Evolutionary conservation across 164 flowering plant species (phyloP).

Genomic region (Akebia trifoliata): DNA sequence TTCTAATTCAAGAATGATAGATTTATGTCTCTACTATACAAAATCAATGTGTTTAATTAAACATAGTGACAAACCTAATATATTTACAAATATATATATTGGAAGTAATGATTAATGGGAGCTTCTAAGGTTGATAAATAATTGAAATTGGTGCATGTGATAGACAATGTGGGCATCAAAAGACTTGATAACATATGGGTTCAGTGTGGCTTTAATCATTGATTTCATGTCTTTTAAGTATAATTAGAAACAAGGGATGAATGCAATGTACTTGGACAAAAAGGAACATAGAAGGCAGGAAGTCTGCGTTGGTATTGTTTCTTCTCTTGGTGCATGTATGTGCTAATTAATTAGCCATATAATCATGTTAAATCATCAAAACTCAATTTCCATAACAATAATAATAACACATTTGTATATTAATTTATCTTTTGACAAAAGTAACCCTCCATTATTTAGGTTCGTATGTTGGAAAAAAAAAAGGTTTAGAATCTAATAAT

Average conservation of each 20-base stretch:
- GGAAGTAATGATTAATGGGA: conserved; percentile 16
- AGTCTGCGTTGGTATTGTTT: conserved; percentile 3
- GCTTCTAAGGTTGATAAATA: conserved; percentile 1
- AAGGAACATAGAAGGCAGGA: background rate
- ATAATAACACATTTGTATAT: too few relatives aligned
- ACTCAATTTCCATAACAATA: background rate
- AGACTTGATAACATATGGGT: background rate
- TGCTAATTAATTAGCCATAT: background rate
- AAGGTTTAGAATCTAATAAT: too few relatives aligned
- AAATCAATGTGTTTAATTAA: too few relatives aligned
- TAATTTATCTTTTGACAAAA: too few relatives aligned
- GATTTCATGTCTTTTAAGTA: background rate
- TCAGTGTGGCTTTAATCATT: background rate
- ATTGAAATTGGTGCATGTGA: conserved; percentile 23
- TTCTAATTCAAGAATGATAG: conserved; percentile 5
- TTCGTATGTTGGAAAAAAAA: too few relatives aligned
- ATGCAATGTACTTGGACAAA: conserved; percentile 16
- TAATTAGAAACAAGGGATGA: conserved; percentile 1
- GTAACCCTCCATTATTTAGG: too few relatives aligned
- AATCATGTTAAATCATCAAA: background rate
- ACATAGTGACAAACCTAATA: too few relatives aligned
- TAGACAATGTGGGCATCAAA: conserved; percentile 10
- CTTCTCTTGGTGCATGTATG: conserved; percentile 15
- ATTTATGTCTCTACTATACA: too few relatives aligned
- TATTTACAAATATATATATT: too few relatives aligned